Percentiles rank a stretch among this genome's conserved stretches.
phyloP scores from a whole-genome alignment of 352 stramenopile genomes.

The Globisporangium emineosum region DNA sequence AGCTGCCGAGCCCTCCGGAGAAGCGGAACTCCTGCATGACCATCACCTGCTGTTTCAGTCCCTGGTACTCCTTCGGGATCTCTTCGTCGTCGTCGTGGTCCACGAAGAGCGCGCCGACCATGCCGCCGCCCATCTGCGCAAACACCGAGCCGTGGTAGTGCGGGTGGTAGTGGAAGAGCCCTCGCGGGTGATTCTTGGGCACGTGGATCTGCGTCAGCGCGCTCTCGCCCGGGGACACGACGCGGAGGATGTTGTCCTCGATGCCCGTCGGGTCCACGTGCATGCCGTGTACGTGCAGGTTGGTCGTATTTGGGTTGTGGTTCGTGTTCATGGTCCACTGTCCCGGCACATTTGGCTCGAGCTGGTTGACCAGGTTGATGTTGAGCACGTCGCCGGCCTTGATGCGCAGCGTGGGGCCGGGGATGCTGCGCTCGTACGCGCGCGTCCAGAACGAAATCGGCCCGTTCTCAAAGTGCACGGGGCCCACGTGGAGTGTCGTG shows the following conservation, averaged over 20 bases:
- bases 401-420: slow-evolving; percentile 59
- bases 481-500: slow-evolving; percentile 45
- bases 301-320: slow-evolving; percentile 74
- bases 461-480: slow-evolving; percentile 42
- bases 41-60: slow-evolving; percentile 45
- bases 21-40: slow-evolving; percentile 68
- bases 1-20: slow-evolving; percentile 46
- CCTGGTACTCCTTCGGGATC: slow-evolving; percentile 38
- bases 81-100: slow-evolving; percentile 43
- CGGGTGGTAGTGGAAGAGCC: slow-evolving; percentile 83
- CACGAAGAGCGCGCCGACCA: slow-evolving; percentile 64
- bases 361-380: slow-evolving; percentile 54
- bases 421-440: slow-evolving; percentile 54
- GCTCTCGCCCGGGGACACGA: slow-evolving; percentile 44
- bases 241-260: slow-evolving; percentile 76
- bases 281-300: slow-evolving; percentile 81
- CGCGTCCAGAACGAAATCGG: slow-evolving; percentile 74
- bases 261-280: slow-evolving; percentile 77
- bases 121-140: slow-evolving; percentile 71
- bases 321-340: slow-evolving; percentile 54
- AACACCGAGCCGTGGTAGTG: slow-evolving; percentile 78
- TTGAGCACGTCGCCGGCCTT: slow-evolving; percentile 59
- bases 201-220: slow-evolving; percentile 52
- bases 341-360: slow-evolving; percentile 37
- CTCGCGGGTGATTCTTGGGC: slow-evolving; percentile 57